Evolutionary conservation across 768 basidiomycete genomes (phyloP).

Genomic region (Filobasidium wieringae): DNA sequence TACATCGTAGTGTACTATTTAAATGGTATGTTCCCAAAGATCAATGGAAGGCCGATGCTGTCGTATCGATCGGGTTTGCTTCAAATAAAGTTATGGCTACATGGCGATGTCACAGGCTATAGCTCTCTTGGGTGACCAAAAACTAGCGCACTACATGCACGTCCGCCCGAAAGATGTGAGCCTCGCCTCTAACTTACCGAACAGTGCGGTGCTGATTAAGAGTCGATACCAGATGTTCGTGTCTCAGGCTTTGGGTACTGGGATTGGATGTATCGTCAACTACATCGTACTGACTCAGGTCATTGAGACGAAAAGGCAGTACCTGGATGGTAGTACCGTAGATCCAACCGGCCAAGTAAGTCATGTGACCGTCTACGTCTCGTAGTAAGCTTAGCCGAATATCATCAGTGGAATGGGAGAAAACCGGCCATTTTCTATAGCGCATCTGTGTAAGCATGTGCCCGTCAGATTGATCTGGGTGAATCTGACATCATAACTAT

Average conservation of each 20-base stretch:
- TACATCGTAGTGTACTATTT: conserved; percentile 34
- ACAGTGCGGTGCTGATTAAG: not conserved
- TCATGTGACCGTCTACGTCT: not conserved
- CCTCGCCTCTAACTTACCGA: not conserved
- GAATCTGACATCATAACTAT: too few species aligned
- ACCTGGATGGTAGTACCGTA: conserved; percentile 31
- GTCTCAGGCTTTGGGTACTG: conserved; percentile 34
- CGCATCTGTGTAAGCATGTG: conserved; percentile 23
- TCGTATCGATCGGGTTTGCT: not conserved
- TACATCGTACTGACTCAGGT: conserved; percentile 36
- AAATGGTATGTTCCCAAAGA: conserved; percentile 20
- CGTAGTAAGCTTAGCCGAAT: not conserved
- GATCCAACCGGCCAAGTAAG: conserved; percentile 29
- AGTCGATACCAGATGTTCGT: conserved; percentile 32
- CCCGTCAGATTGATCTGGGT: not conserved
- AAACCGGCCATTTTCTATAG: conserved; percentile 37
- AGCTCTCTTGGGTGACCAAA: conserved; percentile 32
- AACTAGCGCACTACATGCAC: conserved; percentile 33
- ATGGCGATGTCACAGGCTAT: conserved; percentile 40
- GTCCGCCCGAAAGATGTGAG: conserved; percentile 10
- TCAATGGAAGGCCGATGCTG: not conserved
- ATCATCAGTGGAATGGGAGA: conserved; percentile 35
- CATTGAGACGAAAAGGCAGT: conserved; percentile 30
- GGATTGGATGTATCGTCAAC: conserved; percentile 35
- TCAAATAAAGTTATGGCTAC: conserved; percentile 14